Conservation (phyloP, 73 alveolate species). For the Stentor coeruleus region DNA sequence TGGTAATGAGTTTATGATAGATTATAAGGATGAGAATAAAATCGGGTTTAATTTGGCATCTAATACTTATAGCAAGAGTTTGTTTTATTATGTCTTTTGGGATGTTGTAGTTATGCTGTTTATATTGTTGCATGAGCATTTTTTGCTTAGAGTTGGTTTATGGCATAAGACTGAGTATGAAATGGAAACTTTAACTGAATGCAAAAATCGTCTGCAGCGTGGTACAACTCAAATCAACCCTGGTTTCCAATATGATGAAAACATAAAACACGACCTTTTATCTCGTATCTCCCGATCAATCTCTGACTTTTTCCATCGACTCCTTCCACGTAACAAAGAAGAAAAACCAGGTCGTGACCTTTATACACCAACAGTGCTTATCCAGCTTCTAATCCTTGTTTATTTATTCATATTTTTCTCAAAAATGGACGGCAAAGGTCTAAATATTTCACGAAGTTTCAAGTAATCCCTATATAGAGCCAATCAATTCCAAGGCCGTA, state of each 20-base stretch:
- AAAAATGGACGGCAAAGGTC: constrained; percentile 72
- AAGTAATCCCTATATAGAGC: constrained; percentile 30
- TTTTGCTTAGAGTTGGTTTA: constrained; percentile 30
- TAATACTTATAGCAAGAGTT: constrained; percentile 14
- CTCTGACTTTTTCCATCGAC: constrained; percentile 33
- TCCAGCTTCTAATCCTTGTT: constrained; percentile 56
- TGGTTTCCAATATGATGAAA: not conserved
- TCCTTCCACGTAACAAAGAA: constrained; percentile 71
- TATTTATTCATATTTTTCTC: constrained; percentile 77
- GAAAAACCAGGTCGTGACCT: constrained; percentile 89
- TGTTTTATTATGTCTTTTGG: constrained; percentile 30
- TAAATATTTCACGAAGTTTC: constrained; percentile 28
- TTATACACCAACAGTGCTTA: constrained; percentile 55
- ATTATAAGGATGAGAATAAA: not conserved
- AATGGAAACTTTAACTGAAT: constrained; percentile 36
- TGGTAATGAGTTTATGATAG: not conserved
- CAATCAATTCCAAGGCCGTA: constrained; percentile 44
- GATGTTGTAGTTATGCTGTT: constrained; percentile 33
- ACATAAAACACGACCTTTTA: not conserved
- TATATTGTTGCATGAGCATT: constrained; percentile 28
- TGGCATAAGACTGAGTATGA: constrained; percentile 44
- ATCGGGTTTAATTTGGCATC: not conserved
- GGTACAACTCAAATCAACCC: not conserved
- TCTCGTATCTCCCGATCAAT: not conserved
- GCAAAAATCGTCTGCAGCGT: not conserved